Conservation (phyloP, 495 filamentous ascomycete species). For the Neurospora sp. region DNA sequence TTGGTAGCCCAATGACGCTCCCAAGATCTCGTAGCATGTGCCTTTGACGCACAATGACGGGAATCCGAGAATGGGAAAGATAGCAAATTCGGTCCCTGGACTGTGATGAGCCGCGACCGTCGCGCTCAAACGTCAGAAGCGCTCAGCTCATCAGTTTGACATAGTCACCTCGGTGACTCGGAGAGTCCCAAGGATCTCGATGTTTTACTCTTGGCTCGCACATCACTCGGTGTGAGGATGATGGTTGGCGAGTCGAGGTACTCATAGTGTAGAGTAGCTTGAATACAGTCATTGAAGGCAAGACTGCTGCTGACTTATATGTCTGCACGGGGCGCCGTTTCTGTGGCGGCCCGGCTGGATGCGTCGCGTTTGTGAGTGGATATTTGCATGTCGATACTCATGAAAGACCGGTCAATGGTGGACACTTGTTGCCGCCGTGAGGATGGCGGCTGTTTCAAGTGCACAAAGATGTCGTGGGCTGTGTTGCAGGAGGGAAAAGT, state of each 20-base stretch:
- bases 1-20: background rate
- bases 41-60: background rate
- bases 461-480: background rate
- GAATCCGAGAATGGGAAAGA: background rate
- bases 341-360: background rate
- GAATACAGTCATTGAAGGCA: background rate
- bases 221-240: background rate
- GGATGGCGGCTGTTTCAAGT: background rate
- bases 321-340: background rate
- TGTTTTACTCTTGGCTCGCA: background rate
- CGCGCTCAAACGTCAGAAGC: background rate
- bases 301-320: background rate
- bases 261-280: background rate
- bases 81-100: background rate
- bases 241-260: background rate
- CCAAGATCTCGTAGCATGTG: background rate
- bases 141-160: background rate
- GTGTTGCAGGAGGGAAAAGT: background rate
- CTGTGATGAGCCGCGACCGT: background rate
- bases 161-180: background rate
- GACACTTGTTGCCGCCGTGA: background rate
- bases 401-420: background rate
- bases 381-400: background rate
- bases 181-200: background rate
- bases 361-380: background rate